These are phyloP conservation scores for Penicillium diatomitis DNA, from an alignment of 495 filamentous ascomycete species.

Conservation along the genomic window DNA sequence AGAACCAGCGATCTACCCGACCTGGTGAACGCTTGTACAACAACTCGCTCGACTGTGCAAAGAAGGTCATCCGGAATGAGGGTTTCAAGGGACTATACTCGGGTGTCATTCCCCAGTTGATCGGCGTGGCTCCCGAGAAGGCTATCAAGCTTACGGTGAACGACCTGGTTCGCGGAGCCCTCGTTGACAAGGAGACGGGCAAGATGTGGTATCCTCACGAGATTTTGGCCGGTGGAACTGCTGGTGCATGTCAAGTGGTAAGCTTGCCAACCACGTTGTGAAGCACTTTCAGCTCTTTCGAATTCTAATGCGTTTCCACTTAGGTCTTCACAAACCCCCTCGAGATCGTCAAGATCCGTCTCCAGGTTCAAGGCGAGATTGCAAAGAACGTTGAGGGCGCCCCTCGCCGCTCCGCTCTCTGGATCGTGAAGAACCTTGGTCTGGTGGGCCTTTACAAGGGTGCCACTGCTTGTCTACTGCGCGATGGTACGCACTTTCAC, in stretches of 20 bases:
- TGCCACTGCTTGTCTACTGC: constrained; percentile 88
- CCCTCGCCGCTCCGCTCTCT: constrained; percentile 83
- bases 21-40: constrained; percentile 88
- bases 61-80: constrained; percentile 87
- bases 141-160: constrained; percentile 98
- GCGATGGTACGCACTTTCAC: constrained; percentile 46
- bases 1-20: constrained; percentile 77
- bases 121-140: constrained; percentile 96
- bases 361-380: constrained; percentile 95
- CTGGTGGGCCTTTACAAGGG: constrained; percentile 96
- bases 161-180: constrained; percentile 72
- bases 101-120: constrained; percentile 86
- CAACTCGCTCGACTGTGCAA: constrained; percentile 89
- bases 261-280: constrained; percentile 23
- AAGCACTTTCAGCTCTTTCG: not conserved
- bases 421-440: constrained; percentile 94
- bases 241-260: constrained; percentile 95
- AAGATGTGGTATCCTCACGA: constrained; percentile 66
- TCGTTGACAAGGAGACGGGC: constrained; percentile 66
- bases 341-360: constrained; percentile 97
- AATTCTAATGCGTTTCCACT: not conserved
- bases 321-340: constrained; percentile 95
- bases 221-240: constrained; percentile 78
- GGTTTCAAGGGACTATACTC: constrained; percentile 86
- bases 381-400: constrained; percentile 78